Evolutionary conservation across 176 grass and related monocot species (phyloP).

Genomic region (Rhynchospora tenuis): DNA sequence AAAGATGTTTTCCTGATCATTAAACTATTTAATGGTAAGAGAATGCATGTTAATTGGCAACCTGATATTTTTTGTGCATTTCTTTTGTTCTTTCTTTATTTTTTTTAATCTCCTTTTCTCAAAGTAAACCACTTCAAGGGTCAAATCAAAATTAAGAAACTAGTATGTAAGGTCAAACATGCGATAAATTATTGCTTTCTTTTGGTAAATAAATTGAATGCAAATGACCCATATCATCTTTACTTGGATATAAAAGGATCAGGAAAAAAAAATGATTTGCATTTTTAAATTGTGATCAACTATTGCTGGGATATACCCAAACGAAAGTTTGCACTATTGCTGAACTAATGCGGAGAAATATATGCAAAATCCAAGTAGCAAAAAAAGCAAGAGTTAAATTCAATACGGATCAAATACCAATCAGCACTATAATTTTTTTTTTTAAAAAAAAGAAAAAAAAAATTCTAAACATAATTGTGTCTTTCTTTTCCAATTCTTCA

Average conservation of each 20-base stretch:
- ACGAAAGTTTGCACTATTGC: not conserved
- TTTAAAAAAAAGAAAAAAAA: too few species aligned
- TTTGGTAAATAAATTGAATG: not conserved
- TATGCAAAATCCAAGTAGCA: not conserved
- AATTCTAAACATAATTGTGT: not conserved
- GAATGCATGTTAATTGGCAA: not conserved
- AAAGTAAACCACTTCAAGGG: not conserved
- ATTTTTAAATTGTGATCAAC: not conserved
- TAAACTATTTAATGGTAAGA: not conserved
- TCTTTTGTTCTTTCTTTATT: not conserved
- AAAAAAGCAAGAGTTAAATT: not conserved
- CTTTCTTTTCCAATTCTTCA: not conserved
- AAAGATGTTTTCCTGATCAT: not conserved
- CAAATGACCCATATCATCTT: not conserved
- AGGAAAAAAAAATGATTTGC: not conserved
- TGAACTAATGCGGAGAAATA: not conserved
- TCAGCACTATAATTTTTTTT: not conserved
- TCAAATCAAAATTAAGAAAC: not conserved
- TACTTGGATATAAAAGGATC: not conserved
- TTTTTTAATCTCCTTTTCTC: not conserved
- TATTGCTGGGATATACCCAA: too few species aligned
- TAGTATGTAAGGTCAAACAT: not conserved
- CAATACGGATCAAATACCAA: not conserved
- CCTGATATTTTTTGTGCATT: not conserved
- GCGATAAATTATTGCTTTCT: not conserved